Percentiles rank a stretch among this genome's conserved stretches.
These are phyloP conservation scores for Penicillium paneum DNA, from an alignment of 2,329 filamentous ascomycete genomes.

Conservation along the genomic window DNA sequence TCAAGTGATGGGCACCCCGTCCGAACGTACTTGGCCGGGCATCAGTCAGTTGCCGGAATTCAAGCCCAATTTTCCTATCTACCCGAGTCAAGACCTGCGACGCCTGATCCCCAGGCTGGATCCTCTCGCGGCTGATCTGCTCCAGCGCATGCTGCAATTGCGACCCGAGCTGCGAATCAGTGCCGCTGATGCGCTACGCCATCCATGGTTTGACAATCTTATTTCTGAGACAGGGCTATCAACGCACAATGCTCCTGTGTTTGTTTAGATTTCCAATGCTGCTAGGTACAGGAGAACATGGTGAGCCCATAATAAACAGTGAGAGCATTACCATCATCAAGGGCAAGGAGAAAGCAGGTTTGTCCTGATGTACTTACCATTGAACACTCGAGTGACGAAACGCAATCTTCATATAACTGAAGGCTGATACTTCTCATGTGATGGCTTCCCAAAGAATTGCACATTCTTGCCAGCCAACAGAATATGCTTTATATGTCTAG, in stretches of 20 bases:
- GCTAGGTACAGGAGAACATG: neutral
- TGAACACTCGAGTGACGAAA: neutral
- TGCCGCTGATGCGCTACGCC: neutral
- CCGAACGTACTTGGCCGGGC: constrained; percentile 90
- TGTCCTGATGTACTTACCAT: neutral
- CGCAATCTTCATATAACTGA: neutral
- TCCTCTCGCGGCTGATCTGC: neutral
- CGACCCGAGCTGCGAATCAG: neutral
- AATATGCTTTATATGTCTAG: neutral
- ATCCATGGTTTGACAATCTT: neutral
- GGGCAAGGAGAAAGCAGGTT: neutral
- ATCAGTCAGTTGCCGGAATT: constrained; percentile 94
- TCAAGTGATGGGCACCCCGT: constrained; percentile 95
- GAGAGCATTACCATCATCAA: neutral
- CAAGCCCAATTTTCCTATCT: constrained; percentile 76
- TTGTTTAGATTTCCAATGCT: neutral
- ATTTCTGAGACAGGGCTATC: neutral
- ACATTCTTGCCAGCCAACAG: neutral
- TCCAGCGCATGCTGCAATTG: neutral
- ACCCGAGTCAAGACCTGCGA: neutral
- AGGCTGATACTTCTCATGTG: neutral
- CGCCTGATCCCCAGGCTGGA: neutral
- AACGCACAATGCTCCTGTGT: no score
- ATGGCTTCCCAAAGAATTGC: neutral
- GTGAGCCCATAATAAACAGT: neutral